Evolutionary conservation across 2,329 filamentous ascomycete genomes (phyloP).

Genomic region (Shiraia sp.): DNA sequence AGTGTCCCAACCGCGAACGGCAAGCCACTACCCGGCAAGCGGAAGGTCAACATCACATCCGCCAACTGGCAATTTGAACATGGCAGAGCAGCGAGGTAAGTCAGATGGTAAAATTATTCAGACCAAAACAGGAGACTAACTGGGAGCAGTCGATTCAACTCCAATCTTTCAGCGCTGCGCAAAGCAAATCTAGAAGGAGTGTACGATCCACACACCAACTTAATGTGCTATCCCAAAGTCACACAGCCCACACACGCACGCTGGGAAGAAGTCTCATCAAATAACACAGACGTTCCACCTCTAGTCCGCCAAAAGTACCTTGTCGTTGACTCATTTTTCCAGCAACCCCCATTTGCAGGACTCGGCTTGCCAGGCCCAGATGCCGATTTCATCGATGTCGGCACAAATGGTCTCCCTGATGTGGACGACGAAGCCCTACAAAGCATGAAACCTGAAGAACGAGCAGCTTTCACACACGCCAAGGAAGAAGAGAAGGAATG

Average conservation of each 20-base stretch:
- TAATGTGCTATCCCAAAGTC: slow-evolving; percentile 81
- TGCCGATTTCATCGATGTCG: slow-evolving; percentile 54
- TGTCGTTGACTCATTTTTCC: slow-evolving; percentile 64
- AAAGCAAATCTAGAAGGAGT: slow-evolving; percentile 72
- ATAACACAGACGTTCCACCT: slow-evolving; percentile 52
- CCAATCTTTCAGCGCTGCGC: slow-evolving; percentile 69
- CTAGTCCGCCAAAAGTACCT: slow-evolving; percentile 65
- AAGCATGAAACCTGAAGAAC: slow-evolving; percentile 70
- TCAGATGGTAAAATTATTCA: not conserved
- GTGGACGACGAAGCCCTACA: slow-evolving; percentile 68
- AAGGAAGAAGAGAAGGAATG: slow-evolving; percentile 68
- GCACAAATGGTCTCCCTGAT: slow-evolving; percentile 61
- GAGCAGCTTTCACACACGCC: slow-evolving; percentile 71
- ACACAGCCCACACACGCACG: slow-evolving; percentile 89
- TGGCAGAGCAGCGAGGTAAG: slow-evolving; percentile 84
- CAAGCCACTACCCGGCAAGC: slow-evolving; percentile 75
- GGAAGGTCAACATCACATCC: slow-evolving; percentile 85
- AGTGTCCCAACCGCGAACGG: slow-evolving; percentile 75
- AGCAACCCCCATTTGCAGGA: slow-evolving; percentile 61
- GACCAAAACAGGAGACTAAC: slow-evolving; percentile 20
- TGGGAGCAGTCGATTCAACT: slow-evolving; percentile 75
- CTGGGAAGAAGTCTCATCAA: slow-evolving; percentile 71
- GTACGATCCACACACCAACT: slow-evolving; percentile 94
- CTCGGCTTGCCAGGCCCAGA: slow-evolving; percentile 64
- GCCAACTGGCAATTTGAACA: slow-evolving; percentile 98